A percentile compares a stretch with the other conserved stretches of the same genome.
Conservation (phyloP, 2,329 filamentous ascomycete genomes). For the Onygenales sp. region DNA sequence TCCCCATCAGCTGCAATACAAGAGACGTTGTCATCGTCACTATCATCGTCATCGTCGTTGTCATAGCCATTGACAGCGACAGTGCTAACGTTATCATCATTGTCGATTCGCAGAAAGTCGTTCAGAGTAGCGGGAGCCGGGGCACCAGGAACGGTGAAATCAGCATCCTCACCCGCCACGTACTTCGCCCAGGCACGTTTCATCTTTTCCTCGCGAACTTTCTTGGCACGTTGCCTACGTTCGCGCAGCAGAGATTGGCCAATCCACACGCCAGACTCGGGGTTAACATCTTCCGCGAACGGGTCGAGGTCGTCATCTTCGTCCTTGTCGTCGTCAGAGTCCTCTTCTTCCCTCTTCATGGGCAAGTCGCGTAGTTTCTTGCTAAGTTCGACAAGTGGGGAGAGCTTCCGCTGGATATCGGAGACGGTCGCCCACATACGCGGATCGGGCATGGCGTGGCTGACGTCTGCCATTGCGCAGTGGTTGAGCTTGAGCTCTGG, state of each 20-base stretch:
- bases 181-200: neutral
- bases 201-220: neutral
- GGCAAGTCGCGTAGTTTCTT: neutral
- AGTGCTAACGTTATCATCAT: neutral
- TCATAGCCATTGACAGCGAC: neutral
- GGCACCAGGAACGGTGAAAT: too few species aligned
- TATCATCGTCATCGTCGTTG: neutral
- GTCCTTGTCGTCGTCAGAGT: neutral
- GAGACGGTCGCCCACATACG: slow-evolving; percentile 1
- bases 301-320: neutral
- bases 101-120: neutral
- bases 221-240: neutral
- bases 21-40: neutral
- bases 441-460: slow-evolving; percentile 3
- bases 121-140: too few species aligned
- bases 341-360: neutral
- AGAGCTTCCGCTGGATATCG: slow-evolving; percentile 1
- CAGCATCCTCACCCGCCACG: too few species aligned
- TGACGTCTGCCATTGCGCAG: slow-evolving; percentile 4
- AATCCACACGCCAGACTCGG: neutral
- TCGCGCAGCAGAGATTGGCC: neutral
- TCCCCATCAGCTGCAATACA: too few species aligned
- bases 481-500: slow-evolving; percentile 3
- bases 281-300: neutral
- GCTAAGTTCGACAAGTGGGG: neutral